Conservation (phyloP, 371 early-diverging fungal species). For the Mycotypha africana region DNA sequence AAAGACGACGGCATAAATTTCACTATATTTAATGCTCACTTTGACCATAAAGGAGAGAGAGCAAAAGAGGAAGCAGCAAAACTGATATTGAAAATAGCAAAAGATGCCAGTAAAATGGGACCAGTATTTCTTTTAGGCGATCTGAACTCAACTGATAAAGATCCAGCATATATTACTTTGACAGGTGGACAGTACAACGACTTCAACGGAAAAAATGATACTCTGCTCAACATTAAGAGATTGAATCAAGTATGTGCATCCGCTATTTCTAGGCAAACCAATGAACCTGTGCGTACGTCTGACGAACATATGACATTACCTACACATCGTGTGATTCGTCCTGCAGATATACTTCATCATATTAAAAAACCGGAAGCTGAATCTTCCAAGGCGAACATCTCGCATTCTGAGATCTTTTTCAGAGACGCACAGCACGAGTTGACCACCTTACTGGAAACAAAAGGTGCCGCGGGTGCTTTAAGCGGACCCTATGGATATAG, state of each 20-base stretch:
- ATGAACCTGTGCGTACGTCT: conserved; percentile 20
- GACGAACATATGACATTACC: conserved; percentile 30
- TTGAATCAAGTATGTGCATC: conserved; percentile 21
- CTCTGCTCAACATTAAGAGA: conserved; percentile 19
- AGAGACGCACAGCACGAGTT: conserved; percentile 31
- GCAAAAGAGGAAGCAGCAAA: conserved; percentile 27
- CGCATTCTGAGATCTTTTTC: conserved; percentile 16
- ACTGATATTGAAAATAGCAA: conserved; percentile 16
- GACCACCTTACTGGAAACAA: conserved; percentile 17
- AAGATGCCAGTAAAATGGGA: conserved; percentile 1
- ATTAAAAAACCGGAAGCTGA: conserved; percentile 7
- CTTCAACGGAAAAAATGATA: conserved; percentile 13
- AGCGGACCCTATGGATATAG: conserved; percentile 40
- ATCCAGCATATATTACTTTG: conserved; percentile 30
- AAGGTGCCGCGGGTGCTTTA: conserved; percentile 14
- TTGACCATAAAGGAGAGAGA: conserved; percentile 28
- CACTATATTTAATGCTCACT: conserved; percentile 31
- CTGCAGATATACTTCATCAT: conserved; percentile 21
- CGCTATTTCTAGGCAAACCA: conserved; percentile 12
- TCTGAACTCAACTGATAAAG: conserved; percentile 31
- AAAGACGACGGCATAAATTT: conserved; percentile 15
- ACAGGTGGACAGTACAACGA: conserved; percentile 17
- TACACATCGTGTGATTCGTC: conserved; percentile 38
- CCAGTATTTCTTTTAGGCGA: conserved; percentile 34
- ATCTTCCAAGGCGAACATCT: too few relatives aligned